Percentiles rank a stretch among this genome's conserved stretches.
Evolutionary conservation across 2,329 filamentous ascomycete genomes (phyloP).

Genomic region (Cladosporium sp.): DNA sequence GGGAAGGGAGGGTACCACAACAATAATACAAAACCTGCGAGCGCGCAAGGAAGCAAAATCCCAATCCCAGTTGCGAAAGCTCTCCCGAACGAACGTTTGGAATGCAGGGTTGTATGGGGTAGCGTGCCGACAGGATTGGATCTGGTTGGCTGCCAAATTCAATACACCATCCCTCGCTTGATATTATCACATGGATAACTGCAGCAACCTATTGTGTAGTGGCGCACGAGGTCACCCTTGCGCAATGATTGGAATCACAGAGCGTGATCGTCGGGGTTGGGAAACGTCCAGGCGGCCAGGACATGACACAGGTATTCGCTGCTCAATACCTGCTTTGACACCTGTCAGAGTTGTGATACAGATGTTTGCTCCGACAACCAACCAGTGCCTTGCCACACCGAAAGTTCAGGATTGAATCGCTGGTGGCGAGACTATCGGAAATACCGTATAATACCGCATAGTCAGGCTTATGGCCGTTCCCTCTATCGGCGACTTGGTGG

Average conservation of each 20-base stretch:
- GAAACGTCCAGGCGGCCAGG: background rate
- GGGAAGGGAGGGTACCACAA: slow-evolving; percentile 17
- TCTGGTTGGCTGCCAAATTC: background rate
- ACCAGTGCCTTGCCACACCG: background rate
- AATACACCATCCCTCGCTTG: slow-evolving; percentile 15
- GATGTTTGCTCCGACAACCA: background rate
- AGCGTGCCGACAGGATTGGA: background rate
- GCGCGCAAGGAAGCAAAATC: slow-evolving; percentile 12
- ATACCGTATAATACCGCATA: background rate
- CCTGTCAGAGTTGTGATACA: background rate
- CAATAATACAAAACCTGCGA: slow-evolving; percentile 8
- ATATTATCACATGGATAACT: slow-evolving; percentile 7
- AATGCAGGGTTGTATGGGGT: slow-evolving; percentile 14
- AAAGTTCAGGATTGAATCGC: background rate
- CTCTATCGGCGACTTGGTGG: background rate
- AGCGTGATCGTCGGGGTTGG: background rate
- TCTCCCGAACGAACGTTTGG: background rate
- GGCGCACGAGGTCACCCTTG: slow-evolving; percentile 1
- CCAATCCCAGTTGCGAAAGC: background rate
- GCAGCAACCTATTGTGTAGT: background rate
- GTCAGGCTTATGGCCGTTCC: background rate
- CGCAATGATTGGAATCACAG: background rate
- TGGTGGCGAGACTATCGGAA: background rate
- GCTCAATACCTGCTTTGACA: background rate
- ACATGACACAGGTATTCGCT: too few species aligned